Evolutionary conservation across 805 yeast species (phyloP), one percentile per base, ranked within the genome.

Genomic region (Saturnispora besseyi): DNA sequence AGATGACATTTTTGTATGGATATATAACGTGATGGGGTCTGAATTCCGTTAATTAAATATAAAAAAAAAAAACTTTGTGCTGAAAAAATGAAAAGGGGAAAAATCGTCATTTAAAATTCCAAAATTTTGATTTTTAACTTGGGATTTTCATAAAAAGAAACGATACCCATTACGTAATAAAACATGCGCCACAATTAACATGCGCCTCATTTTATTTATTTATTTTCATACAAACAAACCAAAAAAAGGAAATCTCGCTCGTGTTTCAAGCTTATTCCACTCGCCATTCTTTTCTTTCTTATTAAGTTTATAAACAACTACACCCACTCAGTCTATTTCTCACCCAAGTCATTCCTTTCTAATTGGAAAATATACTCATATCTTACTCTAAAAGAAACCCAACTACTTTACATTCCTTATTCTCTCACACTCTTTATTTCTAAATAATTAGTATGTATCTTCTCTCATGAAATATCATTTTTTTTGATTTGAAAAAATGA

Each of bases 291-390:
- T 21, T 44, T 34, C 26, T 45, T 48, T 13, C 31, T 40, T 12
- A 12, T 38, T 30, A 40, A 22, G 31, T 38, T 44, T 15, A 26
- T 12, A 41, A 13, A 26, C 29, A 26, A 26, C 29, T 26, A 26
- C 29, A 26, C 29, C 6, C 29, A 8, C 9, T 26, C 29, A 26
- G 43, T 41, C 50, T 22, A 38, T n/a, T 29, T 38, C 48, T 45
- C 53, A 53, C 49, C 53, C 49, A 36, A 54, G 58, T 55, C 57
- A 50, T 51, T 54, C 58, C 56, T 53, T 54, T 48, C 24, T 15
- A 43, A 29, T 12, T 38, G 42, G 42, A 26, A 36, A 9, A 11
- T 22, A 21, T 22, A 18, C 18, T 18, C 29, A 26, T 26, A 26
- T 8, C 29, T 26, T 8, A 26, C 9, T 8, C 9, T 4, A 36